phyloP scores from a whole-genome alignment of 1,284 basidiomycete genomes.

The Ceratobasidium sp. region DNA sequence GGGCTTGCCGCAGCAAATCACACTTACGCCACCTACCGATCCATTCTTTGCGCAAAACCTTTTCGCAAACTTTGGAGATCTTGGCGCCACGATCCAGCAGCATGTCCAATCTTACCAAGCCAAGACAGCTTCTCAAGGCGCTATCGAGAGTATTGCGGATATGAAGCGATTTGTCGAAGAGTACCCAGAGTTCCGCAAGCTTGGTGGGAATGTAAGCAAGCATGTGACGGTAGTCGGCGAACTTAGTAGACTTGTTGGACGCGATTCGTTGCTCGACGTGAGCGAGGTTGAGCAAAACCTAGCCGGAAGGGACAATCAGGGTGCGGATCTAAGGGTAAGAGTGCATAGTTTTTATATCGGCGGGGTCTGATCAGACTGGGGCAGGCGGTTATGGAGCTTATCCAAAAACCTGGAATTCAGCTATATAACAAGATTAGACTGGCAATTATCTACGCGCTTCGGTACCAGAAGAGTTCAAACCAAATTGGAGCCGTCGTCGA shows the following conservation, averaged over 20 bases:
- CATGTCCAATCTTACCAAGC: slow-evolving; percentile 97
- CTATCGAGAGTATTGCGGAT: slow-evolving; percentile 95
- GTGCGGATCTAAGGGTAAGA: slow-evolving; percentile 82
- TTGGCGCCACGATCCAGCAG: slow-evolving; percentile 90
- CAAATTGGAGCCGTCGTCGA: slow-evolving; percentile 88
- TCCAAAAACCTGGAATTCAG: slow-evolving; percentile 74
- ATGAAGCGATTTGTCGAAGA: slow-evolving; percentile 99
- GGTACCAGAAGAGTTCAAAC: slow-evolving; percentile 93
- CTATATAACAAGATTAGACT: slow-evolving; percentile 88
- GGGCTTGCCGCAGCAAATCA: slow-evolving; percentile 78
- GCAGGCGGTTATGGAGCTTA: slow-evolving; percentile 82
- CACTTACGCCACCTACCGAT: slow-evolving; percentile 91
- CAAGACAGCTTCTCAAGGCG: slow-evolving; percentile 73
- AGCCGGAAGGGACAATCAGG: slow-evolving; percentile 80
- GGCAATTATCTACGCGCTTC: slow-evolving; percentile 93
- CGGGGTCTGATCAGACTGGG: background rate
- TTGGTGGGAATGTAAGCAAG: slow-evolving; percentile 98
- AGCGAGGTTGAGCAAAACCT: slow-evolving; percentile 97
- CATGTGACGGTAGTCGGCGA: slow-evolving; percentile 98
- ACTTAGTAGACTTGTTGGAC: slow-evolving; percentile 88
- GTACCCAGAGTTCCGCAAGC: slow-evolving; percentile 96
- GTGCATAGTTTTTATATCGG: slow-evolving; percentile 22
- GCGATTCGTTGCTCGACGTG: slow-evolving; percentile 86
- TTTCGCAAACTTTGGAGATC: slow-evolving; percentile 95
- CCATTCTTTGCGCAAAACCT: slow-evolving; percentile 94